Conservation (phyloP, 192 early-diverging fungal species). For the Chytriomyces sp. region DNA sequence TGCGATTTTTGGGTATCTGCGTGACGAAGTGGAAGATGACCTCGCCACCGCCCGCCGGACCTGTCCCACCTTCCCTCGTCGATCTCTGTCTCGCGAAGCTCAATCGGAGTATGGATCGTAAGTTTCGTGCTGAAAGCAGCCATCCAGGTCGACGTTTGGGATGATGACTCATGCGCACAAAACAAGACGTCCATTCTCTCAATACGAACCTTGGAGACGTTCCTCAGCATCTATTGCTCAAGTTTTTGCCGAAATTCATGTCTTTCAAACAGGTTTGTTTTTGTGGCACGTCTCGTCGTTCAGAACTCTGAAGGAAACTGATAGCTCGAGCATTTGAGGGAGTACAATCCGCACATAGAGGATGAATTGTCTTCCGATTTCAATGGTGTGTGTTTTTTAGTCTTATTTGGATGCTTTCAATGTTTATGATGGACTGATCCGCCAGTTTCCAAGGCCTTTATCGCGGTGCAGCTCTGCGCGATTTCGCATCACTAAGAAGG, state of each 20-base stretch:
- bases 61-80: constrained; percentile 6
- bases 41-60: too few species aligned
- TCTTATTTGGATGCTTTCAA: neutral
- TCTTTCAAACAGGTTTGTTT: constrained; percentile 1
- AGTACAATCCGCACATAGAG: constrained; percentile 30
- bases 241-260: constrained; percentile 8
- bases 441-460: constrained; percentile 2
- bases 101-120: constrained; percentile 14
- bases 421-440: neutral
- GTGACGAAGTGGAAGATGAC: too few species aligned
- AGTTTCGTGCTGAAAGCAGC: neutral
- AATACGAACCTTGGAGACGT: constrained; percentile 20
- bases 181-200: constrained; percentile 10
- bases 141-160: too few species aligned
- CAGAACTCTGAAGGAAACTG: neutral
- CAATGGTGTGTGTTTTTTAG: neutral
- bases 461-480: neutral
- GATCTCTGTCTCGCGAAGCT: constrained; percentile 5
- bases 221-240: constrained; percentile 9
- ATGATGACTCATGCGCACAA: neutral
- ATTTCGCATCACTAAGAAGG: constrained; percentile 12
- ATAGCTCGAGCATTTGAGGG: constrained; percentile 18
- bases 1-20: too few species aligned
- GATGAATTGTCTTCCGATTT: constrained; percentile 11
- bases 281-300: neutral